Percentiles rank a stretch among this genome's conserved stretches.
These are phyloP conservation scores for Aureobasidium namibiae DNA, from an alignment of 2,329 filamentous ascomycete species.

Conservation along the genomic window DNA sequence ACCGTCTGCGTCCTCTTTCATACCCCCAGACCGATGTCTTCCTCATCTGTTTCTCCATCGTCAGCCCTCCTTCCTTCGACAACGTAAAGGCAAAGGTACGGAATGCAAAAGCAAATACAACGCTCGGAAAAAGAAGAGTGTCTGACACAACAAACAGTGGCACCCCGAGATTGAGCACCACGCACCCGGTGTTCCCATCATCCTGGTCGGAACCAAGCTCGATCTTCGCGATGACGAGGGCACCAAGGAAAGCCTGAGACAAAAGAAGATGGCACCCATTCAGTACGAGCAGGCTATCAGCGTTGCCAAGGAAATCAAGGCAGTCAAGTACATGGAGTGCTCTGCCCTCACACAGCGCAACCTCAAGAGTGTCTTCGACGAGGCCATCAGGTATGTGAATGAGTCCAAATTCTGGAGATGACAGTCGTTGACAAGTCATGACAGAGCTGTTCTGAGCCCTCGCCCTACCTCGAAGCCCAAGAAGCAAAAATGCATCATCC, in stretches of 20 bases:
- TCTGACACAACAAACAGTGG: constrained; percentile 55
- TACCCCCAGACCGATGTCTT: constrained; percentile 99
- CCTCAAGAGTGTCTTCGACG: constrained; percentile 96
- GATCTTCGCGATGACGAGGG: constrained; percentile 84
- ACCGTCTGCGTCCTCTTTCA: constrained; percentile 84
- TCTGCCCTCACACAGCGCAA: constrained; percentile 94
- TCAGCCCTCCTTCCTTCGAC: constrained; percentile 94
- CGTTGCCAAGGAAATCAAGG: constrained; percentile 88
- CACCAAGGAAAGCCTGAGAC: constrained; percentile 71
- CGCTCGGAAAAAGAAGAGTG: neutral
- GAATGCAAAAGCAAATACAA: neutral
- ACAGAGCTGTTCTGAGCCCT: constrained; percentile 64
- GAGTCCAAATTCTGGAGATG: neutral
- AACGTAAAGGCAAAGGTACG: constrained; percentile 97
- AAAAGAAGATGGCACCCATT: constrained; percentile 96
- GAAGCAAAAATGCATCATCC: constrained; percentile 60
- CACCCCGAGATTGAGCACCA: constrained; percentile 96
- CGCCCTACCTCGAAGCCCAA: constrained; percentile 52
- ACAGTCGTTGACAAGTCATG: constrained; percentile 13
- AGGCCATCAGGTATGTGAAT: constrained; percentile 78
- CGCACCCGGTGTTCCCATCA: constrained; percentile 89
- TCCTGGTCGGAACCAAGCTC: constrained; percentile 93
- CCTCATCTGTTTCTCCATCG: constrained; percentile 96
- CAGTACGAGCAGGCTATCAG: constrained; percentile 84
- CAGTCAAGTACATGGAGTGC: constrained; percentile 96